Evolutionary conservation across 441 rosid genomes (phyloP), one percentile per base, ranked within the genome.

Genomic region (Isatis lusitanica): DNA sequence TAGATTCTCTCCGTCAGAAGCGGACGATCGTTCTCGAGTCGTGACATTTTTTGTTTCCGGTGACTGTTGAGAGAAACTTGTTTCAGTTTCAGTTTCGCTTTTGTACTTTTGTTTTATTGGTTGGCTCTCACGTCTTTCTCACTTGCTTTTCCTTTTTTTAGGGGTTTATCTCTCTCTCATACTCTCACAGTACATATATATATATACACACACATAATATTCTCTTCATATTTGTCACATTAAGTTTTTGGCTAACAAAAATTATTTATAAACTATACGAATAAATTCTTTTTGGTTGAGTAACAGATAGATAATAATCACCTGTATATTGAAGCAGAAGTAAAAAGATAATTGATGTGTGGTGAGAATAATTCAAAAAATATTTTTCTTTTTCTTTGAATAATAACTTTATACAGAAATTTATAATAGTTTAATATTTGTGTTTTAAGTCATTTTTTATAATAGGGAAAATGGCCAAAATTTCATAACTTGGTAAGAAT

Each of bases 31-130:
- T 65, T 73, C 33, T 79, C 83, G 42, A 67, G 68, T 2, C 48
- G 55, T 13, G 80, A 17, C 92, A 86, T 74, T 63, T 86, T 55
- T n/a, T n/a, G n/a, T n/a, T 40, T 26, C 33, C 44, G 33, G 74
- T 16, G 42, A 17, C 13, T 15, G 46, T n/a, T 28, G 40, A 33
- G 33, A 15, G 47, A 47, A 9, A 35, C 53, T 26, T 52, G 70
- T 62, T 63, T 63, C 47, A 42, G 70, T 62, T 63, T 63, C 47
- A 42, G 39, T 24, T 60, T n/a, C 9, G 38, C 17, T 70, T 70
- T 18, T 4, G 39, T 15, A 26, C 17, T 70, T 70, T 18, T 4
- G 39, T 15, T 46, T 63, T 16, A 5, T 9, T 59, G 59, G 17
- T 0, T 31, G 55, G 10, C 28, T 58, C 24, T 31, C 64, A 63